Conservation (phyloP, 2,329 filamentous ascomycete genomes). For the Colletotrichum echinochloae region DNA sequence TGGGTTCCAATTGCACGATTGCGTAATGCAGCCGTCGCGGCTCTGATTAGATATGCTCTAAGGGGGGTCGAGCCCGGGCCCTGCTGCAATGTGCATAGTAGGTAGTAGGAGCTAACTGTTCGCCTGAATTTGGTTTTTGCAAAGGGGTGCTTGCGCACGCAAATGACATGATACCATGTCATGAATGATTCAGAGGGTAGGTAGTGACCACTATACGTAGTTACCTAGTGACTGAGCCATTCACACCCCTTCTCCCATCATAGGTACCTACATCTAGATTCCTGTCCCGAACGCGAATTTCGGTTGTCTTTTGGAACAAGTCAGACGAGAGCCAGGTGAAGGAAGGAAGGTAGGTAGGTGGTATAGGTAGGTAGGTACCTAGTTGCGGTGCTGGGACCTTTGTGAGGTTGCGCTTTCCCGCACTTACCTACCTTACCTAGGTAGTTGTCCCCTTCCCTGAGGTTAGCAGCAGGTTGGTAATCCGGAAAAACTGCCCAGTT, state of each 20-base stretch:
- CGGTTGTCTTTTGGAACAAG: background rate
- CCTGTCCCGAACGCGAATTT: background rate
- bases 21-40: background rate
- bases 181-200: background rate
- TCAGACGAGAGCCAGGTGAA: background rate
- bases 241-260: no score
- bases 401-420: background rate
- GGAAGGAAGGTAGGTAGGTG: no score
- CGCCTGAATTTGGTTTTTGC: conserved; percentile 1
- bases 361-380: no score
- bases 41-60: background rate
- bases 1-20: background rate
- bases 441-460: conserved; percentile 7
- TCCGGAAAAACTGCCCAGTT: conserved; percentile 25
- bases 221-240: background rate
- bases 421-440: no score
- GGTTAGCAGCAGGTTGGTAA: conserved; percentile 27
- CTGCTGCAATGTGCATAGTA: background rate
- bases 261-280: no score
- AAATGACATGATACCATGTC: background rate
- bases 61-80: background rate
- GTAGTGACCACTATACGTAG: background rate
- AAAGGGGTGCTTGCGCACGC: conserved; percentile 18
- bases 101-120: no score
- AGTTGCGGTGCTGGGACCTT: background rate